Conservation (phyloP, 306 rosid genomes). For the Quillaja saponaria region DNA sequence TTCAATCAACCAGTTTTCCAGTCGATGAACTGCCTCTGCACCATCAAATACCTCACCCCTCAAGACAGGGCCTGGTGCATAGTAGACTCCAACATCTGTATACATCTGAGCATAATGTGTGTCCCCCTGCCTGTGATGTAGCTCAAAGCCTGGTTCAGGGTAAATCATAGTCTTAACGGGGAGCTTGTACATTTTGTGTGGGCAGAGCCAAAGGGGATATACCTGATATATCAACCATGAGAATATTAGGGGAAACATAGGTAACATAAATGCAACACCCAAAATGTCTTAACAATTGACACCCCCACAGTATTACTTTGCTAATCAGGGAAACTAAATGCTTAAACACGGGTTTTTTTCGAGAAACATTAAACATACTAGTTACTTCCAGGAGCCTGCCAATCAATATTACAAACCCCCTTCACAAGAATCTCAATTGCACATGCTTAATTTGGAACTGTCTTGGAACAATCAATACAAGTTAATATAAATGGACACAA, state of each 20-base stretch:
- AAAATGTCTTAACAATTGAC: neutral
- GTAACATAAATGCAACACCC: neutral
- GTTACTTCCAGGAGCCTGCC: too few species aligned
- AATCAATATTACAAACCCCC: too few species aligned
- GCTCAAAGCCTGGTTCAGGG: conserved; percentile 94
- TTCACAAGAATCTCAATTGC: too few species aligned
- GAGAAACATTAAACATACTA: too few species aligned
- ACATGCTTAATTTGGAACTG: too few species aligned
- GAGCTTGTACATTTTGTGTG: conserved; percentile 76
- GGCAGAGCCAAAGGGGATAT: conserved; percentile 95
- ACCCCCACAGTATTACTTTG: conserved; percentile 1
- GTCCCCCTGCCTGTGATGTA: conserved; percentile 86
- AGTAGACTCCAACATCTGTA: conserved; percentile 92
- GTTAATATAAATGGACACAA: too few species aligned
- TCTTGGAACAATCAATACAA: too few species aligned
- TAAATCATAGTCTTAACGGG: conserved; percentile 75
- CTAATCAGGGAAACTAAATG: too few species aligned
- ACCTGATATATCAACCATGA: conserved; percentile 46
- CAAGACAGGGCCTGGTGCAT: conserved; percentile 87
- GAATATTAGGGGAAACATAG: neutral
- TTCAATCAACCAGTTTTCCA: conserved; percentile 90
- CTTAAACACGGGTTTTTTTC: too few species aligned
- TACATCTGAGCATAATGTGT: conserved; percentile 84
- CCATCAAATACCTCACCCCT: conserved; percentile 96
- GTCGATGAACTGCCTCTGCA: conserved; percentile 63